Evolutionary conservation across 2,329 filamentous ascomycete genomes (phyloP).

Genomic region (Ophiostoma fasciatum): DNA sequence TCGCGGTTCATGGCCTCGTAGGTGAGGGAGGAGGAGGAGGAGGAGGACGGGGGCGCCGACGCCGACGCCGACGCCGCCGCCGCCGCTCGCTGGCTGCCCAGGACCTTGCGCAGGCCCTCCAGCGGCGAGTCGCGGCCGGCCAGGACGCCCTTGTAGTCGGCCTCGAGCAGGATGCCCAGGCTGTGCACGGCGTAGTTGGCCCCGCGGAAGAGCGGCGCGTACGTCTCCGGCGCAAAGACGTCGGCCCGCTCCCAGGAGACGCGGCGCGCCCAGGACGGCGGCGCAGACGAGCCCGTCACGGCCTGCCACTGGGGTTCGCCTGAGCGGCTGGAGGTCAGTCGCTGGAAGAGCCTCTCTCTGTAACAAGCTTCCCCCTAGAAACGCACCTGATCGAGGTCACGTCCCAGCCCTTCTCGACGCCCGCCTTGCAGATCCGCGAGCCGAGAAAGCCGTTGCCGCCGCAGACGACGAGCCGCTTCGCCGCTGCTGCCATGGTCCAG

Average conservation of each 20-base stretch:
- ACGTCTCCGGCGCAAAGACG: slow-evolving; percentile 69
- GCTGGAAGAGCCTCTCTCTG: neutral
- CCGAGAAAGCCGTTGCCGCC: slow-evolving; percentile 90
- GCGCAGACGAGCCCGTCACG: slow-evolving; percentile 52
- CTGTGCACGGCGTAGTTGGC: slow-evolving; percentile 83
- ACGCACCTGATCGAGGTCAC: slow-evolving; percentile 79
- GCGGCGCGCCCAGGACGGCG: slow-evolving; percentile 67
- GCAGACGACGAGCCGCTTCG: slow-evolving; percentile 73
- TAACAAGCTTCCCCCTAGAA: neutral
- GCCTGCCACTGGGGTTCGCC: slow-evolving; percentile 76
- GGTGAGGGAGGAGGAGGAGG: slow-evolving; percentile 54
- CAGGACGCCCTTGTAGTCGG: slow-evolving; percentile 90
- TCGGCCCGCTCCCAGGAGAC: slow-evolving; percentile 84
- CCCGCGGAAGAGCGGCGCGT: slow-evolving; percentile 57
- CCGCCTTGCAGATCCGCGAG: slow-evolving; percentile 79
- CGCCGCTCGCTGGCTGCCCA: slow-evolving; percentile 46
- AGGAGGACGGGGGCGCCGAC: too few relatives aligned
- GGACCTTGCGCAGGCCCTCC: slow-evolving; percentile 62
- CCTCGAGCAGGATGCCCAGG: slow-evolving; percentile 92
- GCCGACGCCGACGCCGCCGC: slow-evolving; percentile 25
- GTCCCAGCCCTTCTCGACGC: slow-evolving; percentile 72
- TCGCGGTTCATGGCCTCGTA: slow-evolving; percentile 98
- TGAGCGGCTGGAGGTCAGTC: slow-evolving; percentile 49
- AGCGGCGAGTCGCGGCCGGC: slow-evolving; percentile 73
- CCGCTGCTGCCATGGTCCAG: slow-evolving; percentile 21